Conservation (phyloP, 2,329 filamentous ascomycete species). For the Verticillium longisporum region DNA sequence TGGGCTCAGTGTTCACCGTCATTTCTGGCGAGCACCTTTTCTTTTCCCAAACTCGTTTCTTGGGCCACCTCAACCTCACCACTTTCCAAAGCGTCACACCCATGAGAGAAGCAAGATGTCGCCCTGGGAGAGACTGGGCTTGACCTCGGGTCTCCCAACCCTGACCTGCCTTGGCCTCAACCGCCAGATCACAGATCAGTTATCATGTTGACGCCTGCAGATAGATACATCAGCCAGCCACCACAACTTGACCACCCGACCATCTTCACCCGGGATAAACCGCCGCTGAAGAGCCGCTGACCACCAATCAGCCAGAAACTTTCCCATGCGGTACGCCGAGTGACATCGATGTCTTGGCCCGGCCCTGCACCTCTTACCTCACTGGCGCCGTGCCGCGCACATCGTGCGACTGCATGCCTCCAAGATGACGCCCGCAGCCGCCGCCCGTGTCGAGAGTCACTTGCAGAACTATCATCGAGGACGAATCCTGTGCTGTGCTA, state of each 20-base stretch:
- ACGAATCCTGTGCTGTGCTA: not conserved
- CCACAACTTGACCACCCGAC: not conserved
- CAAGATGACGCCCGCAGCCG: not conserved
- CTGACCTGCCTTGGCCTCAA: not conserved
- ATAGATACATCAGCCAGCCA: not conserved
- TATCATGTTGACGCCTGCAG: not conserved
- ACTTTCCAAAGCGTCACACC: not conserved
- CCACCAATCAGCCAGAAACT: not conserved
- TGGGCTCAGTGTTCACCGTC: not conserved
- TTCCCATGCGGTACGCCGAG: not conserved
- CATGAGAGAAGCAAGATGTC: no score
- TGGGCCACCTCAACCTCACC: not conserved
- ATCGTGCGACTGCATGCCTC: not conserved
- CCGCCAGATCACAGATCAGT: not conserved
- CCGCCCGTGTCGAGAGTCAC: not conserved
- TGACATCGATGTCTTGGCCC: not conserved
- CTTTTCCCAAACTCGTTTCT: no score
- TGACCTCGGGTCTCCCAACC: no score
- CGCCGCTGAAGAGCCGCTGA: not conserved
- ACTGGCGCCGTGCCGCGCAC: not conserved
- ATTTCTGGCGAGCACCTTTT: not conserved
- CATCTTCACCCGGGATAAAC: not conserved
- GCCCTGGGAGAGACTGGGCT: no score
- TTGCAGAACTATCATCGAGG: not conserved
- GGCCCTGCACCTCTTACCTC: not conserved